Base-by-base conservation (phyloP, 805 yeast genomes). In the Candida orba region DNA sequence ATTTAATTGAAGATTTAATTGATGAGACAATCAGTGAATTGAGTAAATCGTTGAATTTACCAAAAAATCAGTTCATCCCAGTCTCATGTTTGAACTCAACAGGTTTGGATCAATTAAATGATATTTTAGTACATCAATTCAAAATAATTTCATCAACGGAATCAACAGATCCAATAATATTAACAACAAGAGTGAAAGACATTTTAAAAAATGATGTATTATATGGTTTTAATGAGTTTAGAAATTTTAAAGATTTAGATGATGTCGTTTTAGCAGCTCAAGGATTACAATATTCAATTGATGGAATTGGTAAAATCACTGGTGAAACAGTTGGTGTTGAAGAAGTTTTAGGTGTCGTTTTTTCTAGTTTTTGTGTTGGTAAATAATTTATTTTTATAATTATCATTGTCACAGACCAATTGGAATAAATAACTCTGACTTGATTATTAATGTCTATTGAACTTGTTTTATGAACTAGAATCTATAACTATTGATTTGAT, bases 361-460 rank as follows among this genome's bases (percentile, higher is more conserved):
- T 93, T 58, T 81, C 95, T 3, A 84, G 79, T 48, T 93, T 93
- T 60, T 93, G 99, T 62, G 88, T 93, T 20, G 99, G 99, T 0
- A 91, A 91, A 62, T 91, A 20, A 13, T 20, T 20, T 20, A 20
- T 20, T n/a, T n/a, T n/a, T n/a, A n/a, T n/a, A n/a, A n/a, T n/a
- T n/a, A n/a, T n/a, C n/a, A n/a, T n/a, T n/a, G n/a, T n/a, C n/a
- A n/a, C n/a, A n/a, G n/a, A 20, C 22, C 22, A 4, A 20, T 20
- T 20, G 22, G 22, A 20, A 20, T 20, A 20, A 20, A 4, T 5
- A 20, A 20, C 5, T 5, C 22, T 20, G 22, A 20, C 22, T 20
- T 5, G 5, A 20, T 4, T 20, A 20, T 20, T 5, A 20, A 20
- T 20, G 4, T 20, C 22, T 20, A 4, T 20, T 20, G 5, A 20